Evolutionary conservation across 2,329 filamentous ascomycete species (phyloP).

Genomic region (Neofusicoccum laricinum): DNA sequence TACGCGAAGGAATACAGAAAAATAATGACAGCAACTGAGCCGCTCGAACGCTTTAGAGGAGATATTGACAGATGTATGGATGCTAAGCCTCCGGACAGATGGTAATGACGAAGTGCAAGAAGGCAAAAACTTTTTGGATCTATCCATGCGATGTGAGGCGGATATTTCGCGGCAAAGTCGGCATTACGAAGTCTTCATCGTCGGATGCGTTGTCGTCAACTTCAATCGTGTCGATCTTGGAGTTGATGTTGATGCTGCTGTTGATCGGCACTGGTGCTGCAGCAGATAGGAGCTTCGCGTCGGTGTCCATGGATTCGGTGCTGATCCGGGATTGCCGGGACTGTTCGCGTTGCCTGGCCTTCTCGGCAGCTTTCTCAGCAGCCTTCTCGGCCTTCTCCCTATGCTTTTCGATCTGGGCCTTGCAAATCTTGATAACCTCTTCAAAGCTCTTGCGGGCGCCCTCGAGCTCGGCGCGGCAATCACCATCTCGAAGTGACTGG

Average conservation of each 20-base stretch:
- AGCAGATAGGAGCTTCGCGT: constrained; percentile 17
- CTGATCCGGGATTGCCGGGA: constrained; percentile 2
- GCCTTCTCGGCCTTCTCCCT: constrained; percentile 12
- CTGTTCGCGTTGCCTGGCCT: constrained; percentile 9
- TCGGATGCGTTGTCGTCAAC: constrained; percentile 33
- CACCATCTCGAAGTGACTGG: constrained; percentile 82
- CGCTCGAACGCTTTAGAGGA: not conserved
- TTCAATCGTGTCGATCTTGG: constrained; percentile 32
- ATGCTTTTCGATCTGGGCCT: constrained; percentile 44
- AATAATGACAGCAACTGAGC: not conserved
- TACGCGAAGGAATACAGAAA: not conserved
- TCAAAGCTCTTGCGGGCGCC: constrained; percentile 65
- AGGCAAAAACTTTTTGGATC: not conserved
- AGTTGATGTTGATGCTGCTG: not conserved
- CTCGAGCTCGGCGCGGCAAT: constrained; percentile 73
- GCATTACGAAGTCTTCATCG: constrained; percentile 36
- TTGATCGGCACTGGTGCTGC: constrained; percentile 1
- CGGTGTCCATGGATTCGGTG: constrained; percentile 7
- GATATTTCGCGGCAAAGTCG: constrained; percentile 24
- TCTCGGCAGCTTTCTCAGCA: constrained; percentile 1
- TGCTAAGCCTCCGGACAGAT: not conserved
- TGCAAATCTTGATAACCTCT: constrained; percentile 61
- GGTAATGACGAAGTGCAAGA: not conserved
- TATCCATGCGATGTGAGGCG: constrained; percentile 29
- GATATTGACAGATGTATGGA: not conserved